A percentile compares a stretch with the other conserved stretches of the same genome.
Evolutionary conservation across 108 stramenopile species (phyloP).

Genomic region (Cyclotella atomus): DNA sequence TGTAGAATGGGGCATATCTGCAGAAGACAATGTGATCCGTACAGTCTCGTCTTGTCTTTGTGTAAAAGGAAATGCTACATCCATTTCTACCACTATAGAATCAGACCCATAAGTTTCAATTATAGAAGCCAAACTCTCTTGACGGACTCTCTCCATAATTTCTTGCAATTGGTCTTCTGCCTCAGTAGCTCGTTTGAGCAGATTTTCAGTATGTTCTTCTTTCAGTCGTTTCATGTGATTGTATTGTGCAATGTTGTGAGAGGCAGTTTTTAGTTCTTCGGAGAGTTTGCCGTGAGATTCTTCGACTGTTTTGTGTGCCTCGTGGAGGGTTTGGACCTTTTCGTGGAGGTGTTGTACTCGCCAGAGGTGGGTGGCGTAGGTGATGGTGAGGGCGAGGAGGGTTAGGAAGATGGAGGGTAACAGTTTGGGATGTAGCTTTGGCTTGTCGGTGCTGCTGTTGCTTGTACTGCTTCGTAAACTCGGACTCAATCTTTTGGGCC

Average conservation of each 20-base stretch:
- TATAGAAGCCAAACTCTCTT: slow-evolving; percentile 1
- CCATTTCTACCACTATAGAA: slow-evolving; percentile 60
- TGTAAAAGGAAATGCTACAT: slow-evolving; percentile 25
- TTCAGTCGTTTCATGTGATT: slow-evolving; percentile 4
- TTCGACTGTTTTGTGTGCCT: not conserved
- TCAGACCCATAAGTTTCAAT: slow-evolving; percentile 50
- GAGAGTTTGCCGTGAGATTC: not conserved
- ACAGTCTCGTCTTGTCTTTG: slow-evolving; percentile 51
- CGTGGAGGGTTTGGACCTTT: not conserved
- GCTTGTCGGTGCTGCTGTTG: not conserved
- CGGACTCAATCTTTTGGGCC: no score
- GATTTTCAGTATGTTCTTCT: slow-evolving; percentile 9
- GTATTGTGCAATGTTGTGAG: not conserved
- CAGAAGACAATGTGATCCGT: slow-evolving; percentile 55
- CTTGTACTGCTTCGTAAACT: not conserved
- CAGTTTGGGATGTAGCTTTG: not conserved
- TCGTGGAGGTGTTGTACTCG: slow-evolving; percentile 2
- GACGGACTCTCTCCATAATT: slow-evolving; percentile 1
- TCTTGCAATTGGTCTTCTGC: slow-evolving; percentile 7
- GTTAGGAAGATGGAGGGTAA: not conserved
- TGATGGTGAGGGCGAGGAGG: not conserved
- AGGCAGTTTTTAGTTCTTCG: not conserved
- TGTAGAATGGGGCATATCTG: slow-evolving; percentile 71
- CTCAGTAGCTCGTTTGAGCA: not conserved
- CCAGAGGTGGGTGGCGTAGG: not conserved